phyloP scores from a whole-genome alignment of 805 yeast species.

The Ogataea nakhonphanomensis region DNA sequence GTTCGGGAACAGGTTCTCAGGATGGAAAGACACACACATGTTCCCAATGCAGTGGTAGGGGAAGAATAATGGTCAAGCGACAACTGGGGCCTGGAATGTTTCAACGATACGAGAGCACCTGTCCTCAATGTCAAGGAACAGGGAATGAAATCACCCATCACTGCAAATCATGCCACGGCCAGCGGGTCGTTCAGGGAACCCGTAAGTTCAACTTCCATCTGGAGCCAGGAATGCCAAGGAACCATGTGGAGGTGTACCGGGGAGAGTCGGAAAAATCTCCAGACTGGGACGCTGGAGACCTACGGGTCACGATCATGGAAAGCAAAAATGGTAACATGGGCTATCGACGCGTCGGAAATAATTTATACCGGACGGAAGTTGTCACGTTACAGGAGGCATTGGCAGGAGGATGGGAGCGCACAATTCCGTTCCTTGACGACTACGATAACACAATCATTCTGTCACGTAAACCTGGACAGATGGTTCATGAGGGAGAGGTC shows the following conservation, averaged over 20 bases:
- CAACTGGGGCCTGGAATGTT: conserved; percentile 90
- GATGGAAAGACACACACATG: conserved; percentile 73
- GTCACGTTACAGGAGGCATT: conserved; percentile 69
- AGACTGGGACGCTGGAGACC: conserved; percentile 78
- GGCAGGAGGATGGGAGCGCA: conserved; percentile 76
- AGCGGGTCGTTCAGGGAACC: conserved; percentile 52
- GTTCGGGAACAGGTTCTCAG: conserved; percentile 82
- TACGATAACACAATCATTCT: conserved; percentile 45
- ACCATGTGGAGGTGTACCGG: conserved; percentile 51
- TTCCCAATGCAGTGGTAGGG: conserved; percentile 69
- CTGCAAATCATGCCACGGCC: conserved; percentile 72
- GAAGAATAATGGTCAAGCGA: conserved; percentile 58
- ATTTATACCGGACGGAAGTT: conserved; percentile 79
- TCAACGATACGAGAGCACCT: conserved; percentile 75
- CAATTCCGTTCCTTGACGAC: conserved; percentile 62
- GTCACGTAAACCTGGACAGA: conserved; percentile 47
- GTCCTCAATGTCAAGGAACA: conserved; percentile 77
- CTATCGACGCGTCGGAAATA: conserved; percentile 71
- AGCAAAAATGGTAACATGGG: conserved; percentile 61
- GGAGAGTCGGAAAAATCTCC: conserved; percentile 88
- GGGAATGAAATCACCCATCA: conserved; percentile 64
- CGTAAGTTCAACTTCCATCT: conserved; percentile 61
- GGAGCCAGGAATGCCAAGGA: conserved; percentile 67
- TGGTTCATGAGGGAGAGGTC: conserved; percentile 62
- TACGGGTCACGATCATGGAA: conserved; percentile 62